Conservation (phyloP, 768 basidiomycete species). For the Boletellus sp. region DNA sequence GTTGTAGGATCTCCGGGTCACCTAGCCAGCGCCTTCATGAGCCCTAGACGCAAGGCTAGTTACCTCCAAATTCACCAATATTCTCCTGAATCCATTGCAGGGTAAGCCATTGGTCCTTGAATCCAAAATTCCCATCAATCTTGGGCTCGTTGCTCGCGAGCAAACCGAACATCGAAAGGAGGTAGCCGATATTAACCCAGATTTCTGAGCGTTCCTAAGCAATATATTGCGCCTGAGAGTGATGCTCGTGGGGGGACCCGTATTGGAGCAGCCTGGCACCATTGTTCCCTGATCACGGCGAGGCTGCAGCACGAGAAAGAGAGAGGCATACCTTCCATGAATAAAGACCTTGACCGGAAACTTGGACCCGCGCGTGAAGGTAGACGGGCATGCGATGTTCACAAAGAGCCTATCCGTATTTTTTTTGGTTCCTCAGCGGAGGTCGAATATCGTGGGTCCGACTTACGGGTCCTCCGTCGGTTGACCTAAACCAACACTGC, state of each 20-base stretch:
- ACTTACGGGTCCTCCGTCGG: slow-evolving; percentile 68
- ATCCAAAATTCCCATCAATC: slow-evolving; percentile 73
- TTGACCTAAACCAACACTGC: slow-evolving; percentile 62
- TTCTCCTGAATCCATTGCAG: slow-evolving; percentile 70
- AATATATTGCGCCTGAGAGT: slow-evolving; percentile 62
- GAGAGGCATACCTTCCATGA: slow-evolving; percentile 61
- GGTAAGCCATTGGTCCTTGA: slow-evolving; percentile 83
- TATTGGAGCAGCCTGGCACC: slow-evolving; percentile 66
- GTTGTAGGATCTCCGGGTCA: slow-evolving; percentile 53
- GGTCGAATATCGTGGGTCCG: neutral
- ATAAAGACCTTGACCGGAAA: slow-evolving; percentile 74
- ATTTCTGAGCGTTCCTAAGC: slow-evolving; percentile 62
- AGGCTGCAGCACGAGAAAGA: too few species aligned
- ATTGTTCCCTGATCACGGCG: too few species aligned
- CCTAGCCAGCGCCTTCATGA: slow-evolving; percentile 37
- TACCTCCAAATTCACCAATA: slow-evolving; percentile 62
- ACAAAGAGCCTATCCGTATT: slow-evolving; percentile 49
- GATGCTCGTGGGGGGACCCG: slow-evolving; percentile 64
- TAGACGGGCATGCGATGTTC: slow-evolving; percentile 59
- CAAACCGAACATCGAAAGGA: slow-evolving; percentile 74
- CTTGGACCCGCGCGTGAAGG: slow-evolving; percentile 35
- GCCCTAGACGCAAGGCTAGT: neutral
- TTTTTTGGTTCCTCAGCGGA: neutral
- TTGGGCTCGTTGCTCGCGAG: slow-evolving; percentile 60
- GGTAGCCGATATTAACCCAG: slow-evolving; percentile 75